phyloP scores from a whole-genome alignment of 2,329 filamentous ascomycete genomes.

The Colletotrichum euphorbiae region DNA sequence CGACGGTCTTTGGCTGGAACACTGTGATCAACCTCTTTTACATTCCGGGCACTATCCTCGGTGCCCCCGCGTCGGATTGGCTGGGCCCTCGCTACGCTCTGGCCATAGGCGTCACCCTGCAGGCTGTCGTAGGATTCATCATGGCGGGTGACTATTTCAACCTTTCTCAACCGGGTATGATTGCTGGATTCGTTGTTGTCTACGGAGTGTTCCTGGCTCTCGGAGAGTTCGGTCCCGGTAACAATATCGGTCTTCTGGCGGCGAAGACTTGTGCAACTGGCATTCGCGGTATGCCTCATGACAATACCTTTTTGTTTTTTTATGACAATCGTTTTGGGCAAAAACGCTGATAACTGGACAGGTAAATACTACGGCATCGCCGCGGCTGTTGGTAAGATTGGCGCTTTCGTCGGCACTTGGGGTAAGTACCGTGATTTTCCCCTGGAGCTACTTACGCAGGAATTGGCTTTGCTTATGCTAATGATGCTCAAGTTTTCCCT shows the following conservation, averaged over 20 bases:
- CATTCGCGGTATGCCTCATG: constrained; percentile 70
- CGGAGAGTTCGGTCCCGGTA: constrained; percentile 86
- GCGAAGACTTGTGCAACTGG: constrained; percentile 90
- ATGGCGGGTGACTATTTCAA: constrained; percentile 84
- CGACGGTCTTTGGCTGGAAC: constrained; percentile 88
- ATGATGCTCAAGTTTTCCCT: constrained; percentile 68
- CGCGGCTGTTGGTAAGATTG: constrained; percentile 79
- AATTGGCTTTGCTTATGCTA: background rate
- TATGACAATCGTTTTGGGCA: rapidly evolving
- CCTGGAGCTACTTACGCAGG: too few species aligned
- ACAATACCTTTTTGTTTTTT: too few species aligned
- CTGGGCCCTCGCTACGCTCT: constrained; percentile 83
- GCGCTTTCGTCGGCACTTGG: constrained; percentile 87
- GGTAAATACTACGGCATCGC: constrained; percentile 75
- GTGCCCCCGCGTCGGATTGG: constrained; percentile 81
- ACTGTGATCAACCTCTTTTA: constrained; percentile 91
- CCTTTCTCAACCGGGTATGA: constrained; percentile 74
- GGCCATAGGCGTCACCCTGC: constrained; percentile 74
- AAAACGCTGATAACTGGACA: background rate
- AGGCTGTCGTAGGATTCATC: constrained; percentile 86
- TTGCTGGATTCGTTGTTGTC: constrained; percentile 82
- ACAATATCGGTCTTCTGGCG: constrained; percentile 90
- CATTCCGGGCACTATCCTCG: constrained; percentile 82
- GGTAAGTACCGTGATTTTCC: background rate
- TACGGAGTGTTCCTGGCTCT: constrained; percentile 83